phyloP scores from a whole-genome alignment of 2,329 filamentous ascomycete genomes.

The Coleophoma cylindrospora region DNA sequence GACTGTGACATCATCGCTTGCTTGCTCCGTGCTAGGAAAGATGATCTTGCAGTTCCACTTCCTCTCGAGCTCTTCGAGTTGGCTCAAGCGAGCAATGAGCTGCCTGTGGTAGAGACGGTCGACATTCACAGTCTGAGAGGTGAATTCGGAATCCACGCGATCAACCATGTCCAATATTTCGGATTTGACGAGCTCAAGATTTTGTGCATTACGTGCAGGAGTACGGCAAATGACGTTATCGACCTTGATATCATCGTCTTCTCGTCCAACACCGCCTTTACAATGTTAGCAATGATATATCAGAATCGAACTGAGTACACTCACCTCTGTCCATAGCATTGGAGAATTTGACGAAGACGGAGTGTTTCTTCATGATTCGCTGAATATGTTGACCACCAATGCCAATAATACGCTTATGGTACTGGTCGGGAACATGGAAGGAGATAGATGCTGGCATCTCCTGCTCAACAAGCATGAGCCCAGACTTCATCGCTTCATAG shows the following conservation, averaged over 20 bases:
- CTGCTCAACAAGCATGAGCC: conserved; percentile 88
- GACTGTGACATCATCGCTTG: conserved; percentile 92
- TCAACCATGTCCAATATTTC: conserved; percentile 99
- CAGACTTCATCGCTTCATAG: conserved; percentile 92
- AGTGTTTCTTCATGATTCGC: conserved; percentile 99
- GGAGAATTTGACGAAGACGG: conserved; percentile 98
- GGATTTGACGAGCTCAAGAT: conserved; percentile 93
- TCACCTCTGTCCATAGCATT: conserved; percentile 91
- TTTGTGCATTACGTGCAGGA: conserved; percentile 93
- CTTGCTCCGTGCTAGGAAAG: conserved; percentile 95
- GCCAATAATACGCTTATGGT: conserved; percentile 98
- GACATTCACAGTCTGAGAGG: conserved; percentile 87
- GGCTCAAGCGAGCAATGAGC: conserved; percentile 78
- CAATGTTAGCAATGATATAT: neutral
- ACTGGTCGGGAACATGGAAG: conserved; percentile 98
- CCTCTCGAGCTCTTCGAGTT: conserved; percentile 94
- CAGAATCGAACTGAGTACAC: neutral
- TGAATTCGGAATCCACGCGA: conserved; percentile 81
- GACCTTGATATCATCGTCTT: conserved; percentile 97
- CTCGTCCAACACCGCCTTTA: conserved; percentile 68
- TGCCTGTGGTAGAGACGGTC: conserved; percentile 94
- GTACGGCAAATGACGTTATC: conserved; percentile 99
- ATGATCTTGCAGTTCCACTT: conserved; percentile 99
- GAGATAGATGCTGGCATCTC: conserved; percentile 99
- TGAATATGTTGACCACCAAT: conserved; percentile 98